Percentiles rank a stretch among this genome's conserved stretches.
phyloP scores from a whole-genome alignment of 2,329 filamentous ascomycete species.

The Plectosphaerella sp. region DNA sequence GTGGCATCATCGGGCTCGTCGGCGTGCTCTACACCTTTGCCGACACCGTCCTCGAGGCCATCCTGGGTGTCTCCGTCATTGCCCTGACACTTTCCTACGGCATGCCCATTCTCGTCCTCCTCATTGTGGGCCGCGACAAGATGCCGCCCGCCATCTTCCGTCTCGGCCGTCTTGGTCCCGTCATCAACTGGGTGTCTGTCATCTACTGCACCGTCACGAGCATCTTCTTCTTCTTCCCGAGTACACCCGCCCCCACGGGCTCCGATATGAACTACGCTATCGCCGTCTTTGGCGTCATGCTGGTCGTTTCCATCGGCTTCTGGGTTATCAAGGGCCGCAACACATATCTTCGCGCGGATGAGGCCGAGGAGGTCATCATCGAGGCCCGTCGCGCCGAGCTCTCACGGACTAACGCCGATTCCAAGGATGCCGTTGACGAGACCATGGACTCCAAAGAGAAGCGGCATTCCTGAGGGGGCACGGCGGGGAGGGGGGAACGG shows the following conservation, averaged over 20 bases:
- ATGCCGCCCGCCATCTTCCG: conserved; percentile 40
- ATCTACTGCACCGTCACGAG: conserved; percentile 47
- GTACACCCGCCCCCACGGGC: conserved; percentile 33
- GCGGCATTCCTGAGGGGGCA: too few species aligned
- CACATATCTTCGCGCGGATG: conserved; percentile 20
- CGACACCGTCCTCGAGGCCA: conserved; percentile 46
- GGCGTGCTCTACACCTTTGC: conserved; percentile 54
- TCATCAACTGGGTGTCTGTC: conserved; percentile 44
- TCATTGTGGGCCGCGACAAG: conserved; percentile 41
- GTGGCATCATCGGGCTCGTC: conserved; percentile 33
- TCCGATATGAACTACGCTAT: conserved; percentile 55
- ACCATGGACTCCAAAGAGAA: too few species aligned
- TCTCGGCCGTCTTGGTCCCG: conserved; percentile 37
- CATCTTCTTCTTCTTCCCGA: conserved; percentile 52
- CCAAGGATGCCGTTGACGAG: neutral
- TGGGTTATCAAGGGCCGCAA: conserved; percentile 43
- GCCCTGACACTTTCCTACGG: conserved; percentile 48
- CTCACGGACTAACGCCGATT: neutral
- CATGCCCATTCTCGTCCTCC: conserved; percentile 2
- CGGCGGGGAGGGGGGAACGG: too few species aligned
- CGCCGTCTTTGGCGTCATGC: conserved; percentile 51
- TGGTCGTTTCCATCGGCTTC: conserved; percentile 43
- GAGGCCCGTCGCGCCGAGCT: conserved; percentile 5
- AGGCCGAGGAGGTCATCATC: conserved; percentile 3
- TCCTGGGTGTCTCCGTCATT: conserved; percentile 52